Evolutionary conservation across 1,284 basidiomycete species (phyloP).

Genomic region (Garcileccinum viscosum): DNA sequence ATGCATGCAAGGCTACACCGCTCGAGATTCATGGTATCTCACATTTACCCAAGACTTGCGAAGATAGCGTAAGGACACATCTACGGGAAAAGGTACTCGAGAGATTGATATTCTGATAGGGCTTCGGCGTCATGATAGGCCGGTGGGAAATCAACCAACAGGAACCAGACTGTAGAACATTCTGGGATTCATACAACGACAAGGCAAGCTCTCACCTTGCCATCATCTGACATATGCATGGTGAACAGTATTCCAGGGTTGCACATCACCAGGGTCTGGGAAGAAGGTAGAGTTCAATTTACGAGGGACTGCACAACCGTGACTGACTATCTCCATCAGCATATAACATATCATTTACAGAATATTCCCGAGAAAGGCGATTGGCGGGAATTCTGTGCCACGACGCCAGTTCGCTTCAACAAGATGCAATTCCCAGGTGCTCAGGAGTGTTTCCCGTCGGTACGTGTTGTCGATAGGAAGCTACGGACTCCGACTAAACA

Average conservation of each 20-base stretch:
- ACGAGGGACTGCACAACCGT: not conserved
- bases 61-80: constrained; percentile 26
- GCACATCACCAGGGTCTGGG: constrained; percentile 31
- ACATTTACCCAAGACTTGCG: constrained; percentile 28
- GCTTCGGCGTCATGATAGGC: constrained; percentile 26
- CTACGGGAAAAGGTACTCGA: too few relatives aligned
- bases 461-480: constrained; percentile 7
- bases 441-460: constrained; percentile 26
- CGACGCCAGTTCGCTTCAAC: constrained; percentile 27
- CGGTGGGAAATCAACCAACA: constrained; percentile 28
- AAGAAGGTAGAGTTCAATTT: constrained; percentile 20
- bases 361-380: constrained; percentile 26
- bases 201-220: constrained; percentile 7
- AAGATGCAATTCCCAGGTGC: constrained; percentile 27
- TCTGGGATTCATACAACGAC: constrained; percentile 30
- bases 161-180: constrained; percentile 30
- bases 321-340: constrained; percentile 16
- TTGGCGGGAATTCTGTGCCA: constrained; percentile 36
- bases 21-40: constrained; percentile 30
- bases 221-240: not conserved
- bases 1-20: constrained; percentile 28
- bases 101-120: constrained; percentile 19
- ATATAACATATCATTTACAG: constrained; percentile 26
- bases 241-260: constrained; percentile 27
- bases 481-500: not conserved